phyloP scores from a whole-genome alignment of 176 grass and related monocot species.

The Microstegium vimineum region DNA sequence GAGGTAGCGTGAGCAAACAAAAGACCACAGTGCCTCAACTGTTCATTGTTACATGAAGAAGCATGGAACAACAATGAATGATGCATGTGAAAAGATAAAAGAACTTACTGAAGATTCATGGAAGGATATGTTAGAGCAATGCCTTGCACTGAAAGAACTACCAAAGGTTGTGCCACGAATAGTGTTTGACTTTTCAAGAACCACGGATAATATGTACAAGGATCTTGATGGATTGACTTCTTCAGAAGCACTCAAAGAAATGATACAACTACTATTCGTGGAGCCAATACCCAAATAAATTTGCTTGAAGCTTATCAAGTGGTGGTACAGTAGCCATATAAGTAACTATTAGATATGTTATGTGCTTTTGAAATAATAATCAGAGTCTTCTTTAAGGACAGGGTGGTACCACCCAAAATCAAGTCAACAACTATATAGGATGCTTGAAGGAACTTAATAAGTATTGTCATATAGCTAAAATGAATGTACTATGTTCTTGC shows the following conservation, averaged over 20 bases:
- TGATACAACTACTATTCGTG: constrained; percentile 5
- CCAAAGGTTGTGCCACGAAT: not conserved
- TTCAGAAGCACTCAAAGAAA: constrained; percentile 27
- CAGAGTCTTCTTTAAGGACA: not conserved
- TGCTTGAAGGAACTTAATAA: not conserved
- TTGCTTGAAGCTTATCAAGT: not conserved
- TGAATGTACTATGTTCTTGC: not conserved
- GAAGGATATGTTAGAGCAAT: constrained; percentile 37
- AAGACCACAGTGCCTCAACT: constrained; percentile 10
- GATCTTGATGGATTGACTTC: constrained; percentile 16
- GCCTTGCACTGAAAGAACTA: not conserved
- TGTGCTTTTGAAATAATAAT: not conserved
- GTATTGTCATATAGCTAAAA: not conserved
- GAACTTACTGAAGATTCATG: constrained; percentile 30
- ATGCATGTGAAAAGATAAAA: constrained; percentile 30
- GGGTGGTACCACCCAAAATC: not conserved
- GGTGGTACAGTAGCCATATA: not conserved
- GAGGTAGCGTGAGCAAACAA: constrained; percentile 33
- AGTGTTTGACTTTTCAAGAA: constrained; percentile 28
- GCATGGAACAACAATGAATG: not conserved
- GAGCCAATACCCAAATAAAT: constrained; percentile 1
- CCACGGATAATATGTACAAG: constrained; percentile 27
- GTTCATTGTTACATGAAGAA: constrained; percentile 51
- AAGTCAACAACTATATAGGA: not conserved
- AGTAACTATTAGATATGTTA: not conserved